Evolutionary conservation across 371 early-diverging fungal genomes (phyloP).

Genomic region (Saksenaea vasiformis): DNA sequence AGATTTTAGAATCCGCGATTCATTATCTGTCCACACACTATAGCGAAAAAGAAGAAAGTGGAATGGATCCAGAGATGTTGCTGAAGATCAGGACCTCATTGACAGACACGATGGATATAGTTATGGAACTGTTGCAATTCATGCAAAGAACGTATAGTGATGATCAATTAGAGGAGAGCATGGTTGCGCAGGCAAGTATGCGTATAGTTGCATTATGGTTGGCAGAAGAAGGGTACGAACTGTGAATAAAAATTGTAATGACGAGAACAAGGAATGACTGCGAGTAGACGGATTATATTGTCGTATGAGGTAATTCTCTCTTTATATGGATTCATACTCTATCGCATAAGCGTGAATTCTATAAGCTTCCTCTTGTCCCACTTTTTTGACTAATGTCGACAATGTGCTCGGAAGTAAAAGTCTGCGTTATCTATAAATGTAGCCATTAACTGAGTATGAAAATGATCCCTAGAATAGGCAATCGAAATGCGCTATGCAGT

Average conservation of each 20-base stretch:
- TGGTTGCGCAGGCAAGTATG: constrained; percentile 48
- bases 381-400: too few relatives aligned
- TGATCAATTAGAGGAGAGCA: constrained; percentile 32
- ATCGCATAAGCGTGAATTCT: too few relatives aligned
- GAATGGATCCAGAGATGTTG: constrained; percentile 46
- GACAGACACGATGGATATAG: constrained; percentile 45
- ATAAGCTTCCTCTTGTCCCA: too few relatives aligned
- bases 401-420: too few relatives aligned
- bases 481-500: too few relatives aligned
- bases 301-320: too few relatives aligned
- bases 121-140: constrained; percentile 40
- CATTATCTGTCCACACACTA: constrained; percentile 34
- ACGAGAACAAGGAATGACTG: too few relatives aligned
- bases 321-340: too few relatives aligned
- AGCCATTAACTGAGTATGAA: too few relatives aligned
- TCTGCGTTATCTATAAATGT: too few relatives aligned
- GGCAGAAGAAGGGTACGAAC: constrained; percentile 49
- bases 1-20: constrained; percentile 50
- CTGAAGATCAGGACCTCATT: constrained; percentile 42
- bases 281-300: too few relatives aligned
- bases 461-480: too few relatives aligned
- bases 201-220: constrained; percentile 44
- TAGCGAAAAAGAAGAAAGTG: constrained; percentile 24
- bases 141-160: constrained; percentile 29
- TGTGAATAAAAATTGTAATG: constrained; percentile 12